Evolutionary conservation across 1,284 basidiomycete genomes (phyloP), one percentile per base, ranked within the genome.

Genomic region (Microbotryum saponariae): DNA sequence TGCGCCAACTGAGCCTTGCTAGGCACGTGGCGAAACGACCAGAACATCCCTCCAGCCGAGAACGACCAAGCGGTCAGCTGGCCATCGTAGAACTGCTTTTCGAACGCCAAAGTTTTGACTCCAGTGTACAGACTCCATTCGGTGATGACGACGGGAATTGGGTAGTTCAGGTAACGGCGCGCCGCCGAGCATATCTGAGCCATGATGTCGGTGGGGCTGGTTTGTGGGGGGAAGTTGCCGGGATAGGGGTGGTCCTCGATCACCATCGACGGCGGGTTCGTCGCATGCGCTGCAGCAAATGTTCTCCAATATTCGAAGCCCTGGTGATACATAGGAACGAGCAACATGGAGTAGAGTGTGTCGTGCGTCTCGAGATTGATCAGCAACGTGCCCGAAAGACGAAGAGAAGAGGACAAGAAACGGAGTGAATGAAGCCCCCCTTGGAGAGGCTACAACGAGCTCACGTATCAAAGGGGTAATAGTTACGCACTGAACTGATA

Each of bases 241-340:
- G 67, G 67, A 60, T 69, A 69, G 5, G 72, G 72, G 64, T 74
- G 72, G 49, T 73, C 72, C 23, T 70, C 72, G 56, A 68, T 67
- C 48, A 73, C 61, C 54, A 74, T 51, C 25, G 64, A 65, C 20
- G 68, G 59, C 14, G 71, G 73, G n/a, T 56, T 29, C n/a, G 66
- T 71, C 12, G 64, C 70, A 37, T 65, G 69, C 50, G 65, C 20
- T 48, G 52, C 50, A 55, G 64, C 65, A 45, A 69, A 58, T 44
- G 47, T 31, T 49, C 58, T 45, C 62, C 53, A 55, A 29, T 45
- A 54, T 16, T 27, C 31, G 16, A 61, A 37, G 6, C 23, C 27
- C 27, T 27, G 27, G 27, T 27, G 27, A 27, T 6, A 27, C 27
- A 27, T 27, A 27, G 5, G 27, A 27, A 5, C 27, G 27, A 27